Base-by-base conservation (phyloP, 1,139 yeast species). In the Lodderomyces oxycetoniae region DNA sequence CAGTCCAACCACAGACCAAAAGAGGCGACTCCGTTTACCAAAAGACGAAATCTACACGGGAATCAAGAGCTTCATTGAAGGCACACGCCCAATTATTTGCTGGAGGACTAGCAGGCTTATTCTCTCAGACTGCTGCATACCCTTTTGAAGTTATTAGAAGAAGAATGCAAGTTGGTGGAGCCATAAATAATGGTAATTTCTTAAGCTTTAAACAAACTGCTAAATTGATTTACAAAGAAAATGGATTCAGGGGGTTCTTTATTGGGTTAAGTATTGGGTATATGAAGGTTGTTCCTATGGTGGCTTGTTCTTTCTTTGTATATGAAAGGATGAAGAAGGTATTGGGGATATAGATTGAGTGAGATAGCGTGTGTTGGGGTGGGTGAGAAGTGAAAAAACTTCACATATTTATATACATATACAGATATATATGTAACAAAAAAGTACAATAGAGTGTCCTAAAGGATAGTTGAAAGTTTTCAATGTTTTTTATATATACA, bases 231-330 rank as follows among this genome's bases (percentile, higher is more conserved):
- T 80, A 71, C 50, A 61, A 61, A 33, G 91, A 85, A 51, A 69
- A 77, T 32, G 98, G 99, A 0, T 46, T 85, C 45, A 67, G 77
- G 46, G 98, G 98, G 3, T 87, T 83, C 53, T 91, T 85, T 53
- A 93, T 91, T 10, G 99, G 99, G 3, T 70, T 91, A 50, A 81
- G 93, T 46, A 91, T 93, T 47, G 98, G 99, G 1, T 91, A 88
- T 56, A 74, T 91, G 50, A 91, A 91, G 59, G 95, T 91, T 29
- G 79, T 85, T 14, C 99, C 99, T 12, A 91, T 91, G 98, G 91
- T 81, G 51, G 95, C 97, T 33, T 89, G 97, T 57, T 83, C 96
- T 11, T 91, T 89, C 58, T 89, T 78, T 55, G 96, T 89, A 22
- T 91, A 91, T 59, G 98, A 91, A 60, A 71, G 96, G 42, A 71